Percentiles rank a stretch among this genome's conserved stretches.
Conservation (phyloP, 371 early-diverging fungal species). For the Capillidium rhysosporum region DNA sequence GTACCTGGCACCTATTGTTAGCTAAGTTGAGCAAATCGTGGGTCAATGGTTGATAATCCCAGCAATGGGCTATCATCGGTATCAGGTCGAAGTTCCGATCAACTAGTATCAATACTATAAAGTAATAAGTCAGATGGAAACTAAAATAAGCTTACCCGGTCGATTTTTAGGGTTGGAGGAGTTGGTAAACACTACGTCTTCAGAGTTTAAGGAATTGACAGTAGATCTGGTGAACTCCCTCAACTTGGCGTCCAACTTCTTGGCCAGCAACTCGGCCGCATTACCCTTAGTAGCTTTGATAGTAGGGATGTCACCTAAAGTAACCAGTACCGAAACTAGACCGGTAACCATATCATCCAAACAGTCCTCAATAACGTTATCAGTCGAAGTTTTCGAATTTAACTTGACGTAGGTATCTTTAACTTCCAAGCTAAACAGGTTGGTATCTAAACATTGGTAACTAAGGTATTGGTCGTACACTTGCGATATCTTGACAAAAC, state of each 20-base stretch:
- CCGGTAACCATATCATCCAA: conserved; percentile 56
- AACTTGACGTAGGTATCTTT: conserved; percentile 53
- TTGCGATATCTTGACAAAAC: conserved; percentile 37
- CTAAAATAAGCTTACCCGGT: neutral
- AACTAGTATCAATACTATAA: conserved; percentile 64
- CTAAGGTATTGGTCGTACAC: conserved; percentile 95
- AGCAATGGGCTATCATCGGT: conserved; percentile 88
- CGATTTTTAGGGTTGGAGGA: neutral
- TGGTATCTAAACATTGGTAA: conserved; percentile 77
- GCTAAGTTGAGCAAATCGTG: conserved; percentile 88
- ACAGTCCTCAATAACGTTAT: conserved; percentile 60
- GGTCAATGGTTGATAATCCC: conserved; percentile 95
- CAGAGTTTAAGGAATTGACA: neutral
- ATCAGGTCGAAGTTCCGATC: conserved; percentile 92
- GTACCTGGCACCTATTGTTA: conserved; percentile 61
- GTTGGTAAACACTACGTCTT: neutral
- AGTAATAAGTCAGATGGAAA: neutral
- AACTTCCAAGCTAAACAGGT: conserved; percentile 89
- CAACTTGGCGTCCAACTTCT: conserved; percentile 66
- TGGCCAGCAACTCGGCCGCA: conserved; percentile 85
- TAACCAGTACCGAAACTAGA: conserved; percentile 83
- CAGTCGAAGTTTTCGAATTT: conserved; percentile 45
- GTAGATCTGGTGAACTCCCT: conserved; percentile 27
- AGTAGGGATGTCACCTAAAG: conserved; percentile 64
- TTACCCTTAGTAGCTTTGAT: conserved; percentile 78